A percentile compares a stretch with the other conserved stretches of the same genome.
Conservation (phyloP, 257 asterid species). For the Buddleja alternifolia region DNA sequence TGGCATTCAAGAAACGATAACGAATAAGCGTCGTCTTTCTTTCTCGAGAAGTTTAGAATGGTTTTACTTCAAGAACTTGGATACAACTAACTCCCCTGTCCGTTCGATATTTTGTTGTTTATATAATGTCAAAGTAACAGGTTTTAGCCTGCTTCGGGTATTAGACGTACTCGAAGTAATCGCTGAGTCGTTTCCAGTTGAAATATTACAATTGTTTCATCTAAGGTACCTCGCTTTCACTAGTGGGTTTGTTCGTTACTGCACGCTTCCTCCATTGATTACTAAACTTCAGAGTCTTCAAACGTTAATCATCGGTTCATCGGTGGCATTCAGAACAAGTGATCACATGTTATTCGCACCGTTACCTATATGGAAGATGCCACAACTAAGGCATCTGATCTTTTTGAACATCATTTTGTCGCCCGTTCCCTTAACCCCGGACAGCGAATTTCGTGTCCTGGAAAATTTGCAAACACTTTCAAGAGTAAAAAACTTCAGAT, state of each 20-base stretch:
- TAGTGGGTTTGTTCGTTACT: not conserved
- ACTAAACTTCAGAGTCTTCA: conserved; percentile 8
- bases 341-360: not conserved
- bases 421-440: not conserved
- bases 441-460: not conserved
- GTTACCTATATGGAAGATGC: conserved; percentile 21
- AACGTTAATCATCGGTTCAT: conserved; percentile 10
- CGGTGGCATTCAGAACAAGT: not conserved
- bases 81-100: not conserved
- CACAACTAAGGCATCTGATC: conserved; percentile 1
- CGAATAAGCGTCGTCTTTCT: conserved; percentile 10
- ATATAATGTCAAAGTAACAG: not conserved
- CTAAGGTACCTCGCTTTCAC: conserved; percentile 19
- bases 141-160: not conserved
- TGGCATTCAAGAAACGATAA: not conserved
- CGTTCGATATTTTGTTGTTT: not conserved
- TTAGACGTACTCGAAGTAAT: not conserved
- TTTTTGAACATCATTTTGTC: conserved; percentile 2
- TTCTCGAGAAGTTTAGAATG: not conserved
- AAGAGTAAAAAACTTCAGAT: conserved; percentile 6
- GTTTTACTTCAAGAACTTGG: not conserved
- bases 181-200: not conserved
- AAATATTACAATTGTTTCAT: not conserved
- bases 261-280: conserved; percentile 18
- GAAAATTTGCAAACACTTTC: conserved; percentile 25